phyloP scores from a whole-genome alignment of 2,329 filamentous ascomycete genomes.

The Pseudogymnoascus sp. region DNA sequence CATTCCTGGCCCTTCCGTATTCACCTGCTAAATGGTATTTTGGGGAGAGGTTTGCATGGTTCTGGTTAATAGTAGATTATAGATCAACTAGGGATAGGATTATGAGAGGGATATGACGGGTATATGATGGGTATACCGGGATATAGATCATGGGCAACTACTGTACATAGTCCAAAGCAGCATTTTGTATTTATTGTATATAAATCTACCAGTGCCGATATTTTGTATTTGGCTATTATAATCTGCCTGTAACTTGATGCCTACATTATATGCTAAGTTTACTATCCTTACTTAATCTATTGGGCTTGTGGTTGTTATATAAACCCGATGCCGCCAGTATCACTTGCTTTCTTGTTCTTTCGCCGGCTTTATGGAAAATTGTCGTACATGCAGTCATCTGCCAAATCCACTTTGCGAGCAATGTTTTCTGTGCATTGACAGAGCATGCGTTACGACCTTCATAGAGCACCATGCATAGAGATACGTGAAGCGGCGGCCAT shows the following conservation, averaged over 20 bases:
- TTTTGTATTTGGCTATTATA: not conserved
- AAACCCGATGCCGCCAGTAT: not conserved
- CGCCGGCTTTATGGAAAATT: not conserved
- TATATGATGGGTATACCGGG: not conserved
- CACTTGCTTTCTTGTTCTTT: not conserved
- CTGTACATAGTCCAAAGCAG: not conserved
- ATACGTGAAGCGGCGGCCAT: not conserved
- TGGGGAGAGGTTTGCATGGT: not conserved
- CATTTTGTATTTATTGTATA: constrained; percentile 7
- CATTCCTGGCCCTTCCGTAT: constrained; percentile 34
- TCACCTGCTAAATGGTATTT: constrained; percentile 18
- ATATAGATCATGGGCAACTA: not conserved
- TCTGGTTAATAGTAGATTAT: not conserved
- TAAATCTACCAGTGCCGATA: not conserved
- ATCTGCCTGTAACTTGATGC: not conserved
- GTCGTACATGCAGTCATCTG: not conserved
- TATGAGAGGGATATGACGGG: not conserved
- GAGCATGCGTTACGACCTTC: not conserved
- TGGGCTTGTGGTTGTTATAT: not conserved
- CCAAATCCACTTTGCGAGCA: not conserved
- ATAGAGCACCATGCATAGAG: not conserved
- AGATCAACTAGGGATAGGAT: not conserved
- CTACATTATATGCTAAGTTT: not conserved
- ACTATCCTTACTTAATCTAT: not conserved
- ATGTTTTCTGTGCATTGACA: not conserved